Evolutionary conservation across 352 stramenopile genomes (phyloP).

Genomic region (Aphanomyces astaci): DNA sequence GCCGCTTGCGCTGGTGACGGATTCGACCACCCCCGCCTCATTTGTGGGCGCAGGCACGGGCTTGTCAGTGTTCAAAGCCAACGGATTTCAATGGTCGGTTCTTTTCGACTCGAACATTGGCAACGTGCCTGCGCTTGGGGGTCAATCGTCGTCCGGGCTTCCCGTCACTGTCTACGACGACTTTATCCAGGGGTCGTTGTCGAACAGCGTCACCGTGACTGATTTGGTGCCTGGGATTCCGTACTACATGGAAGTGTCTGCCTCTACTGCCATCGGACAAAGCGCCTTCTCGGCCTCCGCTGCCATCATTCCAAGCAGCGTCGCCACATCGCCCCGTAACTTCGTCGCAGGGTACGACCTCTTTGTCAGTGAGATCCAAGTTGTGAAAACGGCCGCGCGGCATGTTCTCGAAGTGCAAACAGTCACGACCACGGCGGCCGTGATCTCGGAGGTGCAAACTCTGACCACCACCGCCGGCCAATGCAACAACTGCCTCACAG

Average conservation of each 20-base stretch:
- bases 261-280: constrained; percentile 45
- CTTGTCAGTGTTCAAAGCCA: constrained; percentile 62
- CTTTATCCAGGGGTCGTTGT: constrained; percentile 36
- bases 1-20: constrained; percentile 35
- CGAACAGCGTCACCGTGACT: constrained; percentile 42
- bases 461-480: constrained; percentile 36
- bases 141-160: constrained; percentile 22
- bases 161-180: constrained; percentile 29
- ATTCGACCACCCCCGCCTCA: constrained; percentile 26
- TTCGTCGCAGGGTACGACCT: constrained; percentile 51
- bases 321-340: constrained; percentile 40
- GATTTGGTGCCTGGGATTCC: constrained; percentile 52
- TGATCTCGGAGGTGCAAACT: constrained; percentile 67
- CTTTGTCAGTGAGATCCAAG: constrained; percentile 51
- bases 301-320: constrained; percentile 42
- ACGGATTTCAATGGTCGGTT: constrained; percentile 71
- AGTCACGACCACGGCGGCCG: constrained; percentile 50
- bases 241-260: constrained; percentile 58
- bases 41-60: constrained; percentile 35
- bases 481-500: constrained; percentile 47
- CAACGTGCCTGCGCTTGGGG: constrained; percentile 40
- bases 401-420: constrained; percentile 63
- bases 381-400: constrained; percentile 52
- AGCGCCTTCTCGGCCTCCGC: constrained; percentile 35
- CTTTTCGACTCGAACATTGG: constrained; percentile 74